phyloP scores from a whole-genome alignment of 176 grass and related monocot genomes.

The Triticum turgidum region DNA sequence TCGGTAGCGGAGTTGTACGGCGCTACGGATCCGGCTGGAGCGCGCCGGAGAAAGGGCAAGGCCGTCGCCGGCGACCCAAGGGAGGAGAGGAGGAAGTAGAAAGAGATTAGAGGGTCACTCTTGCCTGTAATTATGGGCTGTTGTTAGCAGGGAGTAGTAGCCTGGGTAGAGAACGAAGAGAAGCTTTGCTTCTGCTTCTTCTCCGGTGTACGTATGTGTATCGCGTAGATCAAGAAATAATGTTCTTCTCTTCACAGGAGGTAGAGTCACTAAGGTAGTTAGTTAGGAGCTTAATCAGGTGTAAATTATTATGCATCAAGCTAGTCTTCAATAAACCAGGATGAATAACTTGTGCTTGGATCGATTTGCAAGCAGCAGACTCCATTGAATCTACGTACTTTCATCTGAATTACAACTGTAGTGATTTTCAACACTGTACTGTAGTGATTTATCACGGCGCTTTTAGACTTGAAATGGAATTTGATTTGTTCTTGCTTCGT shows the following conservation, averaged over 20 bases:
- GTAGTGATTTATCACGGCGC: too few relatives aligned
- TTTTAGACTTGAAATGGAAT: too few relatives aligned
- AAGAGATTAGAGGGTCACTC: background rate
- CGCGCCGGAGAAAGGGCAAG: constrained; percentile 7
- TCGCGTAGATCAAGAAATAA: background rate
- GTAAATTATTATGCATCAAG: background rate
- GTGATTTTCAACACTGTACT: too few relatives aligned
- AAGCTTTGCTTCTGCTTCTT: background rate
- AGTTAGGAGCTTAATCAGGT: background rate
- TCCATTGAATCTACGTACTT: too few relatives aligned
- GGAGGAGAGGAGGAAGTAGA: constrained; percentile 5
- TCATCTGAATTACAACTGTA: too few relatives aligned
- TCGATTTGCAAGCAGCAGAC: background rate
- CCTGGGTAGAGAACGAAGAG: background rate
- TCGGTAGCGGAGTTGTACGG: constrained; percentile 60
- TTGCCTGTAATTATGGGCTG: constrained; percentile 31
- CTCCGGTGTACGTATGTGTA: background rate
- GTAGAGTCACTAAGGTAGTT: background rate
- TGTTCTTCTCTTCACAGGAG: background rate
- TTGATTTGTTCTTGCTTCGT: too few relatives aligned
- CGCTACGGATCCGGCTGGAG: constrained; percentile 5
- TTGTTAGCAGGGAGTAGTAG: constrained; percentile 17
- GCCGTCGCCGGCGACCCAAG: background rate
- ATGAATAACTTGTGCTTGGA: background rate
- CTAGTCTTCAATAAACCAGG: background rate